Base-by-base conservation (phyloP, 2,329 filamentous ascomycete genomes). In the Aspergillus pseudoglaucus region DNA sequence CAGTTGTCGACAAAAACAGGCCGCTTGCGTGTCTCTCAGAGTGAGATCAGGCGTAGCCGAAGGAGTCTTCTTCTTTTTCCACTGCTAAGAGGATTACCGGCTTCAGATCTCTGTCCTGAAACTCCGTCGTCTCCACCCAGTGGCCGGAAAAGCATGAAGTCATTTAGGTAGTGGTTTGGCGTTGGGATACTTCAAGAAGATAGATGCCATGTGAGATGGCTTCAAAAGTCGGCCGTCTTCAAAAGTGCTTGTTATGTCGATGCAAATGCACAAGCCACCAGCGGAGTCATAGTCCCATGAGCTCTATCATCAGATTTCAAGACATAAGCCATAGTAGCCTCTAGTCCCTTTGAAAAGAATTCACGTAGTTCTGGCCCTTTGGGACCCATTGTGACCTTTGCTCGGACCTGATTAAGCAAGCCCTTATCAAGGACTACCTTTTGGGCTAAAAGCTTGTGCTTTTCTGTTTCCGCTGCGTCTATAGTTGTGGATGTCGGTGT, bases 71-170 rank as follows among this genome's bases (percentile, higher is more conserved):
- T 3, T 52, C 44, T 12, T 15, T 4, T 42, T 44, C 25, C 3
- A 46, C n/a, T 7, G 44, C 49, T 33, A 47, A 44, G 17, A 49
- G 38, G 39, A 47, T 22, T 10, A 39, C 25, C 14, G 47, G 43
- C n/a, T 44, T 46, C 22, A 22, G 4, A 7, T 17, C n/a, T 12
- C n/a, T 37, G n/a, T 18, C 47, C 22, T 41, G 15, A 27, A 49
- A 52, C 15, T 47, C 3, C 3, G 27, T 30, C 18, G 47, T 52
- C 42, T 52, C 44, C n/a, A 49, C 46, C 50, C 44, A 52, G 40
- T 52, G 47, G 14, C 50, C 50, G n/a, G 50, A 52, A 39, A 30
- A 47, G 30, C 44, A 52, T 10, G 50, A 52, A 6, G 47, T 52
- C 50, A 52, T 52, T 12, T 15, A 52, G 3, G 49, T 41, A 4